Evolutionary conservation across 805 yeast genomes (phyloP), one percentile per base, ranked within the genome.

Genomic region (Metschnikowia colocasiae): DNA sequence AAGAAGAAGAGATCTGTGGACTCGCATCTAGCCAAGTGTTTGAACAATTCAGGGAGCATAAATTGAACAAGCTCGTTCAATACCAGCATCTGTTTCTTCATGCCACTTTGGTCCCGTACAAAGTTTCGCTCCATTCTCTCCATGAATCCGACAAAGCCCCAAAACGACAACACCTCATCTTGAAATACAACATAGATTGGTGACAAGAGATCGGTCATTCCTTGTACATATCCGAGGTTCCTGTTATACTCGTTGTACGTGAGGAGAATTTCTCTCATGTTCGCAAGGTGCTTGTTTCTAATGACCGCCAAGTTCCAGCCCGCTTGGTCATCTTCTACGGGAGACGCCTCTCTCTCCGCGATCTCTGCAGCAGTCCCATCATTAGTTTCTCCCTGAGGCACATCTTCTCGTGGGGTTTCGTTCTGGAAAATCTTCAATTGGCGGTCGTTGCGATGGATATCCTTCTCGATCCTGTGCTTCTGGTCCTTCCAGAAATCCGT

Each of bases 41-140:
- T 73, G 62, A 85, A 90, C 43, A 94, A 69, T 43, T 82, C 76
- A 1, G 99, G 99, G 39, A 90, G 69, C 94, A 92, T 85, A 53
- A 94, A 81, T 56, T 87, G 95, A n/a, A 87, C 85, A 33, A 94
- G 69, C 51, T 89, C 92, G 54, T 87, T 89, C 54, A 94, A 71
- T 0, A 92, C 81, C 13, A 80, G 69, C 86, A 94, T 83, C 68
- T 92, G 98, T 42, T 79, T 78, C 59, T 88, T 85, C 85, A 94
- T 94, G 0, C 99, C 99, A 34, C 88, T 79, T 63, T 94, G 96
- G 64, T 89, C 96, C 41, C 95, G 79, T 25, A 92, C 70, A 62
- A 91, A 94, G 64, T 94, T 94, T 44, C 97, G 76, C 64, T 92
- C 97, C 97, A 92, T 90, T 46, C 94, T 73, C 43, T 87, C 89